Evolutionary conservation across 345 rosid species (phyloP).

Genomic region (Cochlearia excelsa): DNA sequence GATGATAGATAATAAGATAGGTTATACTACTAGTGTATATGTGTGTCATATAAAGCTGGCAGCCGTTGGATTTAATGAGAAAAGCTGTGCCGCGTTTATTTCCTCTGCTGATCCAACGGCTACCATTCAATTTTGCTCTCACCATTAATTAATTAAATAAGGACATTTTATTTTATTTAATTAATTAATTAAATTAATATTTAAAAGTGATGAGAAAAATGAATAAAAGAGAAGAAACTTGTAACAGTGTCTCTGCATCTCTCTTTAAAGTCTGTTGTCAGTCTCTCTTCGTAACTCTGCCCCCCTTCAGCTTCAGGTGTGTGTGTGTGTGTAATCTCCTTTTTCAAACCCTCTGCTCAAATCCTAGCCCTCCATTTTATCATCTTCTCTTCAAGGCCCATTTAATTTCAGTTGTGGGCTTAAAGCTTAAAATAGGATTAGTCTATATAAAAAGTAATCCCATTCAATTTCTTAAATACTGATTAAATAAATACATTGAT

Average conservation of each 20-base stretch:
- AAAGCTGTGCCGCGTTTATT: constrained; percentile 36
- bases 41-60: constrained; percentile 28
- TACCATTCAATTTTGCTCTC: constrained; percentile 1
- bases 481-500: too few relatives aligned
- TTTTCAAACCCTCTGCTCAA: constrained; percentile 21
- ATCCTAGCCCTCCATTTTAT: constrained; percentile 29
- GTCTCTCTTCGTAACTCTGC: constrained; percentile 35
- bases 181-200: too few relatives aligned
- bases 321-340: constrained; percentile 21
- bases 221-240: constrained; percentile 31
- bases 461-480: too few relatives aligned
- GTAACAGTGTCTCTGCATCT: constrained; percentile 38
- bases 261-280: constrained; percentile 35
- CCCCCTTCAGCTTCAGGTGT: constrained; percentile 26
- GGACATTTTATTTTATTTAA: too few relatives aligned
- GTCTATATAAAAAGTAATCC: not conserved
- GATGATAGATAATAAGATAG: too few relatives aligned
- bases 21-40: too few relatives aligned
- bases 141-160: too few relatives aligned
- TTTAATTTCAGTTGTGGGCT: constrained; percentile 3
- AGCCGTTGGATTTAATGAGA: constrained; percentile 43
- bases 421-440: not conserved
- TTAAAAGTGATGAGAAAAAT: not conserved
- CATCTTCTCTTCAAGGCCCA: constrained; percentile 10
- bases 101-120: constrained; percentile 34